Evolutionary conservation across 2,329 filamentous ascomycete genomes (phyloP).

Genomic region (Epichloe coenophiala): DNA sequence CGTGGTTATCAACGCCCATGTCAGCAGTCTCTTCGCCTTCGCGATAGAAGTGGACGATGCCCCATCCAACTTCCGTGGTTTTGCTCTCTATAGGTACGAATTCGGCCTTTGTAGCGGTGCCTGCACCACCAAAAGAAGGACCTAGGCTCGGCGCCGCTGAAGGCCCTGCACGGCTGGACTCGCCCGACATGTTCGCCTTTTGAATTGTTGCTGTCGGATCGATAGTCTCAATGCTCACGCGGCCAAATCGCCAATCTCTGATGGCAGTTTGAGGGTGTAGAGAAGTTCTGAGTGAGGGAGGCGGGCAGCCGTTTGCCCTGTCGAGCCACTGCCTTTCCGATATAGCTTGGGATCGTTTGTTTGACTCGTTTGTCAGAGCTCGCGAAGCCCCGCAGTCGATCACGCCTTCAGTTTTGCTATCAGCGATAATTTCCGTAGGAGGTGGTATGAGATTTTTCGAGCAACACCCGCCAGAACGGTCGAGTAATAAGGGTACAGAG

Average conservation of each 20-base stretch:
- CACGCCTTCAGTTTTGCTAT: constrained; percentile 15
- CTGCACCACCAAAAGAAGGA: constrained; percentile 42
- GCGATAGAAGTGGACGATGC: constrained; percentile 85
- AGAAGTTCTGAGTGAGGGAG: constrained; percentile 28
- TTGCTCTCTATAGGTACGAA: constrained; percentile 59
- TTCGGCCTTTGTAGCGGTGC: constrained; percentile 69
- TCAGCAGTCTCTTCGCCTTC: constrained; percentile 63
- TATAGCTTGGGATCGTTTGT: constrained; percentile 24
- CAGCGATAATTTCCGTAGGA: not conserved
- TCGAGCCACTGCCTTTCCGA: constrained; percentile 28
- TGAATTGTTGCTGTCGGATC: constrained; percentile 38
- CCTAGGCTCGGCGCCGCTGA: constrained; percentile 39
- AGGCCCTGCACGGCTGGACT: constrained; percentile 28
- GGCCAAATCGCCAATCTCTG: constrained; percentile 69
- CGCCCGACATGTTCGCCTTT: constrained; percentile 19
- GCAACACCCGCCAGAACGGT: not conserved
- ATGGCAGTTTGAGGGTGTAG: constrained; percentile 35
- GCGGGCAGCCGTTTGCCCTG: constrained; percentile 27
- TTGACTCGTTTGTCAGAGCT: constrained; percentile 16
- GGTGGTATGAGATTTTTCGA: not conserved
- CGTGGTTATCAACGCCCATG: constrained; percentile 13
- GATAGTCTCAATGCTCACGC: constrained; percentile 67
- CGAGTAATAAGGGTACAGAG: constrained; percentile 6
- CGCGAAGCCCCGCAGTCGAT: constrained; percentile 37
- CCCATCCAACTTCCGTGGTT: constrained; percentile 75